These are phyloP conservation scores for Aphanomyces stellatus DNA, from an alignment of 352 stramenopile genomes.

Conservation along the genomic window DNA sequence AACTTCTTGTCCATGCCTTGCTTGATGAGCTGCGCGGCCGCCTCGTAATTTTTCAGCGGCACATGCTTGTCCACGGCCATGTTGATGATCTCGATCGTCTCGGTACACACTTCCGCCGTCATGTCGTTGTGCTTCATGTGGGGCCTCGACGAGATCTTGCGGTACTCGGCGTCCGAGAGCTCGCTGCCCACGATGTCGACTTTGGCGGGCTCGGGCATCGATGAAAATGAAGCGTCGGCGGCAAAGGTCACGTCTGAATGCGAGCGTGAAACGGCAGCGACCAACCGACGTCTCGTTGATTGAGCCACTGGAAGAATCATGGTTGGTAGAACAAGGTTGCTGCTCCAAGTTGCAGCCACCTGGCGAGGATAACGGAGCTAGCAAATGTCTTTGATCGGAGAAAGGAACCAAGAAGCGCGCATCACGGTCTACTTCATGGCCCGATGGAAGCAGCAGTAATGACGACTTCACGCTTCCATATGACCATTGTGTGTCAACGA, in stretches of 20 bases:
- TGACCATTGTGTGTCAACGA: too few relatives aligned
- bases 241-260: constrained; percentile 27
- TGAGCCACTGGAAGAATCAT: too few relatives aligned
- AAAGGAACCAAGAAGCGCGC: too few relatives aligned
- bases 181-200: constrained; percentile 30
- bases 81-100: constrained; percentile 94
- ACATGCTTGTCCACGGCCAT: constrained; percentile 95
- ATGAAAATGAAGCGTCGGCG: constrained; percentile 11
- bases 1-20: constrained; percentile 98
- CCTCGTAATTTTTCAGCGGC: constrained; percentile 91
- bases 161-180: constrained; percentile 66
- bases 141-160: constrained; percentile 75
- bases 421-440: too few relatives aligned
- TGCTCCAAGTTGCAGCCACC: too few relatives aligned
- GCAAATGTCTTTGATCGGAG: too few relatives aligned
- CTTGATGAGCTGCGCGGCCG: constrained; percentile 89
- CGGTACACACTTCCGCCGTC: constrained; percentile 90
- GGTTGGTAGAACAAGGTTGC: too few relatives aligned
- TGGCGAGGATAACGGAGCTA: too few relatives aligned
- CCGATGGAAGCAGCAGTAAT: too few relatives aligned
- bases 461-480: too few relatives aligned
- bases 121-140: constrained; percentile 84
- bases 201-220: constrained; percentile 51
- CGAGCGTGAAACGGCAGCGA: too few relatives aligned
- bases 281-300: too few relatives aligned